Conservation (phyloP, 2,329 filamentous ascomycete species). For the Pestalotiopsis sp. region DNA sequence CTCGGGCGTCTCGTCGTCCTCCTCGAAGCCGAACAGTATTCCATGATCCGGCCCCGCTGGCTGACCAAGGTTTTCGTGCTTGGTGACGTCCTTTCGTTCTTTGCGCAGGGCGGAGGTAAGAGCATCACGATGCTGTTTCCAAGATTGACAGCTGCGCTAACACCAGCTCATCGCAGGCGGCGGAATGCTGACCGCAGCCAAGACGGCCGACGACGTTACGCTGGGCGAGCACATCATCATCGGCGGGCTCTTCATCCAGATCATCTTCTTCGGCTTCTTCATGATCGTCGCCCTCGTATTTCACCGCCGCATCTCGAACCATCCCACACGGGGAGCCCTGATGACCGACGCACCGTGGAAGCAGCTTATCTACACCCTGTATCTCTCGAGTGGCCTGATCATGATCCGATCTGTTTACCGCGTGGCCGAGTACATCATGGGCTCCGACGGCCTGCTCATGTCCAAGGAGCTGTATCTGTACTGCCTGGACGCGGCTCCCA, state of each 20-base stretch:
- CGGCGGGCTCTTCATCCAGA: slow-evolving; percentile 49
- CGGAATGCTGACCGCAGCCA: slow-evolving; percentile 38
- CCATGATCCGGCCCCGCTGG: slow-evolving; percentile 43
- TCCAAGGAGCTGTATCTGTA: neutral
- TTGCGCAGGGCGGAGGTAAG: slow-evolving; percentile 28
- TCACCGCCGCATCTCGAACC: slow-evolving; percentile 41
- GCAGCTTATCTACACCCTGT: slow-evolving; percentile 4
- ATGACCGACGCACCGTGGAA: slow-evolving; percentile 20
- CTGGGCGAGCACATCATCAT: slow-evolving; percentile 47
- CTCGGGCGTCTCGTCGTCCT: slow-evolving; percentile 42
- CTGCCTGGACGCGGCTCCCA: neutral
- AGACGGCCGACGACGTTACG: slow-evolving; percentile 25
- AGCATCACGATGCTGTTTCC: too few relatives aligned
- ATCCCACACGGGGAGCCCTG: slow-evolving; percentile 29
- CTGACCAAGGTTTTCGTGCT: slow-evolving; percentile 53
- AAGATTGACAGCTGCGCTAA: neutral
- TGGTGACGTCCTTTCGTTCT: neutral
- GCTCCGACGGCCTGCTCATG: slow-evolving; percentile 19
- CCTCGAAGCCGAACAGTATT: slow-evolving; percentile 40
- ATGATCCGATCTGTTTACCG: slow-evolving; percentile 50
- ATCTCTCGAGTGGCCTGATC: slow-evolving; percentile 38
- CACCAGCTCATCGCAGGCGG: slow-evolving; percentile 32
- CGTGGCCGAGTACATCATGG: slow-evolving; percentile 48
- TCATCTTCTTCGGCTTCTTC: slow-evolving; percentile 53
- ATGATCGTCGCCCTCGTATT: slow-evolving; percentile 46